Evolutionary conservation across 176 grass and related monocot species (phyloP).

Genomic region (Triticum turgidum): DNA sequence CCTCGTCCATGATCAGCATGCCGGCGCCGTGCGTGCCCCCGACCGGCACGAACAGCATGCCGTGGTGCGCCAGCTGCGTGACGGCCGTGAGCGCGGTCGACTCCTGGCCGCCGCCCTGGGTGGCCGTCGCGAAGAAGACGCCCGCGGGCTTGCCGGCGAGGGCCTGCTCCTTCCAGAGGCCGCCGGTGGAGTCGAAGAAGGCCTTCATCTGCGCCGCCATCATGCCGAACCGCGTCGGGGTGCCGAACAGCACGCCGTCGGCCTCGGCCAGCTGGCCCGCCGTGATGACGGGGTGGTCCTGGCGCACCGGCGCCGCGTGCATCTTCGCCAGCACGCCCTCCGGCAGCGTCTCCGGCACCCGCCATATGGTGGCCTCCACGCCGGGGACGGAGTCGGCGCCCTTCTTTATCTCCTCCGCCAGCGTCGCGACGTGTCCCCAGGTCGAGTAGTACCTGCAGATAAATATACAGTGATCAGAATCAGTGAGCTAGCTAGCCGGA

Average conservation of each 20-base stretch:
- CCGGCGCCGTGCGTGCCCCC: too few relatives aligned
- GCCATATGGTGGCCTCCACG: background rate
- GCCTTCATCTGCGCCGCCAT: conserved; percentile 66
- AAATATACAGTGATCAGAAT: too few relatives aligned
- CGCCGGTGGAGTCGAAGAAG: conserved; percentile 58
- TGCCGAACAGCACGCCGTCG: background rate
- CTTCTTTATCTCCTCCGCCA: too few relatives aligned
- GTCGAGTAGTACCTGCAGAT: too few relatives aligned
- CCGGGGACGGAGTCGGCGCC: background rate
- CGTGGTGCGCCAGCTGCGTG: too few relatives aligned
- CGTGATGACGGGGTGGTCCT: conserved; percentile 15
- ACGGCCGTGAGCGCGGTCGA: too few relatives aligned
- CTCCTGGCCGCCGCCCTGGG: too few relatives aligned
- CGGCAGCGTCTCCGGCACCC: background rate
- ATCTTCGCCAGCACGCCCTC: conserved; percentile 7
- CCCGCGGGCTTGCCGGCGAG: conserved; percentile 76
- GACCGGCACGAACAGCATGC: too few relatives aligned
- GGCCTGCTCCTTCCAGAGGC: conserved; percentile 43
- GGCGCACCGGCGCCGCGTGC: background rate
- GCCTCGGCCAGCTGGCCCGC: background rate
- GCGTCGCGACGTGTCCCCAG: too few relatives aligned
- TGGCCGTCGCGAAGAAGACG: conserved; percentile 52
- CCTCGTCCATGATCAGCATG: too few relatives aligned
- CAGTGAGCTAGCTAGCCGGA: too few relatives aligned
- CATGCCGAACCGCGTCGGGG: conserved; percentile 47